Evolutionary conservation across 768 basidiomycete species (phyloP).

Genomic region (Phlegmacium glaucopus): DNA sequence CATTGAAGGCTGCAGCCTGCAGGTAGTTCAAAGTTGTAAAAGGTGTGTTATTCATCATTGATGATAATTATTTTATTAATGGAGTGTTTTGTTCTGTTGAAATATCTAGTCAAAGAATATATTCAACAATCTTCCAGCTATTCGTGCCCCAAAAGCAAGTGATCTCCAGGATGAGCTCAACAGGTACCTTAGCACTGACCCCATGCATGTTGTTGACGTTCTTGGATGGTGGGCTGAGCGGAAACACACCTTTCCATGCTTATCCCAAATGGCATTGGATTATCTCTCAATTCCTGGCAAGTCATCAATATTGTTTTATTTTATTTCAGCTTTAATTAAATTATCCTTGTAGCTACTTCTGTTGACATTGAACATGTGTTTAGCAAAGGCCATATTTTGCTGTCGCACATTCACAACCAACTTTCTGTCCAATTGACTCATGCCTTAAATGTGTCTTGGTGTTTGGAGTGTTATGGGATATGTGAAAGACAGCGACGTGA

Average conservation of each 20-base stretch:
- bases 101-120: slow-evolving; percentile 17
- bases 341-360: slow-evolving; percentile 25
- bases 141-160: slow-evolving; percentile 9
- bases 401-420: slow-evolving; percentile 21
- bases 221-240: slow-evolving; percentile 29
- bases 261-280: slow-evolving; percentile 31
- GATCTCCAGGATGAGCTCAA: slow-evolving; percentile 22
- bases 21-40: too few relatives aligned
- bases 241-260: slow-evolving; percentile 19
- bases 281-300: slow-evolving; percentile 29
- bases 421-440: slow-evolving; percentile 22
- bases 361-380: slow-evolving; percentile 28
- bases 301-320: slow-evolving; percentile 5
- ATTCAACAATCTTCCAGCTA: slow-evolving; percentile 24
- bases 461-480: slow-evolving; percentile 29
- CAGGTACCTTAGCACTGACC: slow-evolving; percentile 21
- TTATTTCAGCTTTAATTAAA: neutral
- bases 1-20: too few relatives aligned
- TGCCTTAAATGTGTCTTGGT: slow-evolving; percentile 32
- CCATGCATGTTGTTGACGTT: slow-evolving; percentile 19
- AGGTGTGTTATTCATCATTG: too few relatives aligned
- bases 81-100: neutral
- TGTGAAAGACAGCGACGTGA: slow-evolving; percentile 24
- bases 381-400: slow-evolving; percentile 23
- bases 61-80: too few relatives aligned